These are phyloP conservation scores for Cryptococcus sp. DNA, from an alignment of 1,284 basidiomycete species.

Conservation along the genomic window DNA sequence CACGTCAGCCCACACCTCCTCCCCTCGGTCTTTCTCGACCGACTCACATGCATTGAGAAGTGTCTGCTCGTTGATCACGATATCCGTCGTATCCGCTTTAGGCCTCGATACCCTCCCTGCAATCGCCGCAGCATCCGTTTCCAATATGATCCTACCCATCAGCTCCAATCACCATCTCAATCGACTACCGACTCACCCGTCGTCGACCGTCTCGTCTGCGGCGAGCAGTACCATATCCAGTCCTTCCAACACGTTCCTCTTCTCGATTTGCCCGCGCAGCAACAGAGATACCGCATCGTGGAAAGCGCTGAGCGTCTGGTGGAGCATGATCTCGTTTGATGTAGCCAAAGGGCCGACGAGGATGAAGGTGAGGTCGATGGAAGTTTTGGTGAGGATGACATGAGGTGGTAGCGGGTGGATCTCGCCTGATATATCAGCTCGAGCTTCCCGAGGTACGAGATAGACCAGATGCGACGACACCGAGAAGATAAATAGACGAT, in stretches of 20 bases:
- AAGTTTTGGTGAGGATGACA: slow-evolving; percentile 88
- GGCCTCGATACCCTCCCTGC: slow-evolving; percentile 91
- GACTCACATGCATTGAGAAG: slow-evolving; percentile 68
- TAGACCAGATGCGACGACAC: no score
- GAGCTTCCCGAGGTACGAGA: no score
- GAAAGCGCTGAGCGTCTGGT: slow-evolving; percentile 73
- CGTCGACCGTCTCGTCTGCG: slow-evolving; percentile 94
- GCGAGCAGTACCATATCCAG: slow-evolving; percentile 88
- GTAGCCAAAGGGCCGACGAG: slow-evolving; percentile 73
- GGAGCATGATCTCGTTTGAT: slow-evolving; percentile 97
- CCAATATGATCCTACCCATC: slow-evolving; percentile 78
- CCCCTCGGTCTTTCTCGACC: no score
- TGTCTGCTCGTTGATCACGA: slow-evolving; percentile 98
- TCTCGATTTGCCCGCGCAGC: slow-evolving; percentile 89
- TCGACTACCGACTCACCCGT: slow-evolving; percentile 63
- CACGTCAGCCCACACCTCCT: not conserved
- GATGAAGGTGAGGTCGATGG: slow-evolving; percentile 92
- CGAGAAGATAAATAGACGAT: no score
- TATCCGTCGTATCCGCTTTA: slow-evolving; percentile 87
- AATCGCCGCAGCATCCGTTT: slow-evolving; percentile 92
- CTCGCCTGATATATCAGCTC: slow-evolving; percentile 61
- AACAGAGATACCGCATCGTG: slow-evolving; percentile 80
- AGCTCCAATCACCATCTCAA: not conserved
- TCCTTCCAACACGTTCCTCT: slow-evolving; percentile 90
- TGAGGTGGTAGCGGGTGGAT: slow-evolving; percentile 85